These are phyloP conservation scores for Ganoderma boninense DNA, from an alignment of 1,284 basidiomycete genomes.

Conservation along the genomic window DNA sequence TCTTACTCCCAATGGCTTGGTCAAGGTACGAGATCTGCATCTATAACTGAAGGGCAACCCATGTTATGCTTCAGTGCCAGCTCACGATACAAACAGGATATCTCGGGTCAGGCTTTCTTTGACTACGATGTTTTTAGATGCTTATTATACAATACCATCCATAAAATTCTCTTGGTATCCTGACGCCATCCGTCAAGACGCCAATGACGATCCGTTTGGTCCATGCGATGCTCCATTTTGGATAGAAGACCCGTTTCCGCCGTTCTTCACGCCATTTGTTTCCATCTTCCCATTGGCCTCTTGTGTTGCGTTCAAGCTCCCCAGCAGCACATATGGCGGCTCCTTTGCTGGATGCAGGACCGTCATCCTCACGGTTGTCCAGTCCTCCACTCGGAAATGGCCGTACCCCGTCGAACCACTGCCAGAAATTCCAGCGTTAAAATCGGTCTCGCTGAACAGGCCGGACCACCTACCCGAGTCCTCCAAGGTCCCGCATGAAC, in stretches of 20 bases:
- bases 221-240: not conserved
- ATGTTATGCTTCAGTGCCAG: not conserved
- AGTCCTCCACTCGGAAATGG: slow-evolving; percentile 57
- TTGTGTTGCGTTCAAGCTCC: slow-evolving; percentile 1
- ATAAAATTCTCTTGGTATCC: not conserved
- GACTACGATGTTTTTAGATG: not conserved
- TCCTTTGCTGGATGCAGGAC: slow-evolving; percentile 47
- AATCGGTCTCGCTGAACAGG: not conserved
- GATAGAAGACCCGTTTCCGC: not conserved
- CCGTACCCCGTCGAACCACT: slow-evolving; percentile 63
- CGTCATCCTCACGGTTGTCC: slow-evolving; percentile 55
- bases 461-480: slow-evolving; percentile 39
- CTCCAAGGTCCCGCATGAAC: slow-evolving; percentile 32
- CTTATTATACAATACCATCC: not conserved
- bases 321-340: slow-evolving; percentile 18
- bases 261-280: not conserved
- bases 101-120: not conserved
- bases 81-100: not conserved
- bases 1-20: not conserved
- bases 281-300: not conserved
- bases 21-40: not conserved
- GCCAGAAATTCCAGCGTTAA: not conserved
- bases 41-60: not conserved
- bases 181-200: not conserved
- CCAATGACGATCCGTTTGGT: not conserved